Evolutionary conservation across 2,329 filamentous ascomycete species (phyloP).

Genomic region (Xylaria arbuscula): DNA sequence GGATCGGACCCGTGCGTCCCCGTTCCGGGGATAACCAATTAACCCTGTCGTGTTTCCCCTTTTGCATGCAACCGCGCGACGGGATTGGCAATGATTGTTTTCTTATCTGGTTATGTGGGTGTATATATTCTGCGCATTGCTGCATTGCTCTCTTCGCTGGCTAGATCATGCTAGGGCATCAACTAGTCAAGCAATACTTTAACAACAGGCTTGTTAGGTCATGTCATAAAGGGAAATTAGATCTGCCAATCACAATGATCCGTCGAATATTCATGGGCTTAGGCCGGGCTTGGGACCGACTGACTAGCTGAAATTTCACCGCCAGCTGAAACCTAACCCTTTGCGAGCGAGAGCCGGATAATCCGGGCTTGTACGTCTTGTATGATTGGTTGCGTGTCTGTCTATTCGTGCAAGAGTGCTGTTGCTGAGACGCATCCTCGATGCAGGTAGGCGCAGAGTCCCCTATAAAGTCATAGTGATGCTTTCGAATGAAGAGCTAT

Average conservation of each 20-base stretch:
- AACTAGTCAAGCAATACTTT: background rate
- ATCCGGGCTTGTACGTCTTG: background rate
- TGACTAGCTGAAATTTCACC: conserved; percentile 14
- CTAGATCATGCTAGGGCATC: background rate
- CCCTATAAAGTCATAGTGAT: too few relatives aligned
- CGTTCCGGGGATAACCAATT: conserved; percentile 6
- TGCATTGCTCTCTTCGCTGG: background rate
- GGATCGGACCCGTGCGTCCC: conserved; percentile 21
- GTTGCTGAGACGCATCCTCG: background rate
- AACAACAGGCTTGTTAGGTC: background rate
- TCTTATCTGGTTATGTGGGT: conserved; percentile 1
- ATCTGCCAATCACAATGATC: conserved; percentile 25
- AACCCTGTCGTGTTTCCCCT: conserved; percentile 16
- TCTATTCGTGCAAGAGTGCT: background rate
- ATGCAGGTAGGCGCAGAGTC: too few relatives aligned
- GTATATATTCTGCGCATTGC: conserved; percentile 15
- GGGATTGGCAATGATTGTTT: background rate
- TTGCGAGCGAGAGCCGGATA: conserved; percentile 6
- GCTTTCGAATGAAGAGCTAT: background rate
- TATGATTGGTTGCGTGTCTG: conserved; percentile 14
- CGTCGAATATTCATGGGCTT: background rate
- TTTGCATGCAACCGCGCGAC: conserved; percentile 19
- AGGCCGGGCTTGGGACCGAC: conserved; percentile 2
- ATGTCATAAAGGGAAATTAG: background rate
- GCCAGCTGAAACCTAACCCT: conserved; percentile 25